These are phyloP conservation scores for Trametes versicolor DNA, from an alignment of 1,284 basidiomycete species.

Conservation along the genomic window DNA sequence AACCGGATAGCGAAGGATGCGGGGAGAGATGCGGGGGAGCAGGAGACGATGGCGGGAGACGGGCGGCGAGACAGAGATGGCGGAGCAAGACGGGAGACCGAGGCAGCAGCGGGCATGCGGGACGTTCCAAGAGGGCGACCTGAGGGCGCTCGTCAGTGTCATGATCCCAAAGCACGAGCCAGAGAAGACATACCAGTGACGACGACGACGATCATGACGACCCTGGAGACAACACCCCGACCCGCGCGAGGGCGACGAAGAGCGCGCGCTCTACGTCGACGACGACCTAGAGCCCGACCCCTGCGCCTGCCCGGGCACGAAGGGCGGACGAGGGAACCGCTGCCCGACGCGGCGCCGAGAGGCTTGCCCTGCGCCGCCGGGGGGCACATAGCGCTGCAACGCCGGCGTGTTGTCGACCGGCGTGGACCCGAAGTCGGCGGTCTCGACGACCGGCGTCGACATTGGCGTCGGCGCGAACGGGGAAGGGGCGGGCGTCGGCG, in stretches of 20 bases:
- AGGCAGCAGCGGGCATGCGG: no score
- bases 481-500: no score
- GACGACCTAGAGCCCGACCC: background rate
- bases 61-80: no score
- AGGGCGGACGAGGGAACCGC: conserved; percentile 5
- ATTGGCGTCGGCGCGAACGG: no score
- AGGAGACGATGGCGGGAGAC: background rate
- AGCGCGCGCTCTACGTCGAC: background rate
- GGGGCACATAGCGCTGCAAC: conserved; percentile 19
- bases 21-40: background rate
- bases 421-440: background rate
- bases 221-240: background rate
- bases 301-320: background rate
- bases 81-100: no score
- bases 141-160: no score
- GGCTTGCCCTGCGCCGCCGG: conserved; percentile 21
- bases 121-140: no score
- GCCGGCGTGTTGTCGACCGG: background rate
- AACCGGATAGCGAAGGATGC: no score
- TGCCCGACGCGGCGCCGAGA: conserved; percentile 23
- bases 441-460: no score
- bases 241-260: no score
- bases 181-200: background rate
- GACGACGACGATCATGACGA: background rate
- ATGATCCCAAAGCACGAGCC: no score